Evolutionary conservation across 257 asterid genomes (phyloP), one percentile per base, ranked within the genome.

Genomic region (Coffea eugenioides): DNA sequence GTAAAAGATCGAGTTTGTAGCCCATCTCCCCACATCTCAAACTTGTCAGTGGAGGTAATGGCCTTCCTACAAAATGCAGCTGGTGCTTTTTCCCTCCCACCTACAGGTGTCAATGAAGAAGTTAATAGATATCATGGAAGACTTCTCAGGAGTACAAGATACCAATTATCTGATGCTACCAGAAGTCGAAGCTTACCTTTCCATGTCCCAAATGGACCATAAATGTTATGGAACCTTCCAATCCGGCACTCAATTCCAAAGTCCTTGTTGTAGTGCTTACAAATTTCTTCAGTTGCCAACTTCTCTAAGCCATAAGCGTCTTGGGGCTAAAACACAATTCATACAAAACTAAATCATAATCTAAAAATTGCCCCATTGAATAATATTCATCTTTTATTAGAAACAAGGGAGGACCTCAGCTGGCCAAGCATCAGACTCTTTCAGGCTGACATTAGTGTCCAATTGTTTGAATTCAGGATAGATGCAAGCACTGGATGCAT

Each of bases 11-110:
- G 89, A n/a, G 97, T 92, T 72, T 92, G 97, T 52, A 85, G 82
- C 41, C 97, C 97, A 80, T 92, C 97, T 81, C 96, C 97, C 97
- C 97, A 93, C 97, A 93, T 93, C 86, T 93, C 97, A 78, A 93
- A 91, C 83, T 86, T 93, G 66, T 90, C 97, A 4, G 90, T 87
- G 16, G 97, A 82, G 21, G 97, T 90, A 73, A 90, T 78, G 52
- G 95, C 81, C 84, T 93, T 93, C 82, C 97, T 86, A 77, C 97
- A 93, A 84, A 93, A 93, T 34, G 97, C 97, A 88, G 97, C 97
- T 45, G 97, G 97, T 0, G 97, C 97, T 84, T 93, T 93, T 83
- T 92, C 97, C 85, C 96, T 91, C 65, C 97, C 97, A 65, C 97
- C 97, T 92, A 87, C 57, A 65, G 13, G 15, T 16, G 79, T 73